A percentile compares a stretch with the other conserved stretches of the same genome.
Evolutionary conservation across 805 yeast genomes (phyloP).

Genomic region (Metschnikowia continentalis): DNA sequence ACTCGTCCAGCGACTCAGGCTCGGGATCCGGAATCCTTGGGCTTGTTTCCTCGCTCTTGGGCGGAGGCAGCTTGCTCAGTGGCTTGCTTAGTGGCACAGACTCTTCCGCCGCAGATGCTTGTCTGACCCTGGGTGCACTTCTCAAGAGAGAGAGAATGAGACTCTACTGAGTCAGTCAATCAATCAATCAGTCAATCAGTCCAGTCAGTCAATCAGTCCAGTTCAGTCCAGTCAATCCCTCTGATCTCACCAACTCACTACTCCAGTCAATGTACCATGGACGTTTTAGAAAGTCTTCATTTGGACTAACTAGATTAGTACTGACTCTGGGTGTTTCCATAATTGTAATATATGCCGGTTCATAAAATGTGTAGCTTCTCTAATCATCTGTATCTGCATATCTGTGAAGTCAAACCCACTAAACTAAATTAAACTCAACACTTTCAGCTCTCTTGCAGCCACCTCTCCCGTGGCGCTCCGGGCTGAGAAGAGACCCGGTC

Average conservation of each 20-base stretch:
- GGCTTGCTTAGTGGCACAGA: slow-evolving; percentile 11
- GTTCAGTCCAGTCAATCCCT: too few relatives aligned
- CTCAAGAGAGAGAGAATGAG: slow-evolving; percentile 9
- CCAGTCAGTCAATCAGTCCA: too few relatives aligned
- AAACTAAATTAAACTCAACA: not conserved
- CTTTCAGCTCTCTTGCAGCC: slow-evolving; percentile 8
- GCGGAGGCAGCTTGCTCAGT: slow-evolving; percentile 8
- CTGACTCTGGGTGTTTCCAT: too few relatives aligned
- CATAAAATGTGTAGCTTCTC: too few relatives aligned
- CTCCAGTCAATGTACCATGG: too few relatives aligned
- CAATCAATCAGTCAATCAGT: too few relatives aligned
- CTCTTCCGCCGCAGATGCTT: slow-evolving; percentile 10
- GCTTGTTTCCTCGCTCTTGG: slow-evolving; percentile 3
- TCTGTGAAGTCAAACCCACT: too few relatives aligned
- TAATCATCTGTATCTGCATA: too few relatives aligned
- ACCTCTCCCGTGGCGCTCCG: slow-evolving; percentile 7
- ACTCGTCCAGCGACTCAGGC: not conserved
- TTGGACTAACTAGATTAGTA: too few relatives aligned
- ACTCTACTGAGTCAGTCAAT: slow-evolving; percentile 3
- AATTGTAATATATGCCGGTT: too few relatives aligned
- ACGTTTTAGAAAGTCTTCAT: not conserved
- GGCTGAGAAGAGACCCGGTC: not conserved
- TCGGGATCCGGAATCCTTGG: slow-evolving; percentile 4
- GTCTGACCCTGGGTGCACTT: slow-evolving; percentile 7
- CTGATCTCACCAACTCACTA: not conserved